Evolutionary conservation across 306 rosid genomes (phyloP).

Genomic region (Senna tora): DNA sequence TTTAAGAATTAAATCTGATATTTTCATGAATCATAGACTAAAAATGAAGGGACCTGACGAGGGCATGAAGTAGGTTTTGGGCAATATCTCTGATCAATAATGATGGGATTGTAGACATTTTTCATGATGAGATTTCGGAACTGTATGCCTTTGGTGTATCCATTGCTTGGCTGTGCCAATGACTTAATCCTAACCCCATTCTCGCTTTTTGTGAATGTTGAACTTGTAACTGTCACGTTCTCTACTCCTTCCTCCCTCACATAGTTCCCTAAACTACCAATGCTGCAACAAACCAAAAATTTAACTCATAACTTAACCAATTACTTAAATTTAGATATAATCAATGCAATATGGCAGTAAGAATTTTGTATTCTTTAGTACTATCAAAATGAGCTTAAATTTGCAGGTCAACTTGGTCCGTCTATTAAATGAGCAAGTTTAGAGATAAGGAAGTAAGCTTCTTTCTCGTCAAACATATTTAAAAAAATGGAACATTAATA

Average conservation of each 20-base stretch:
- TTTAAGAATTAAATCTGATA: too few relatives aligned
- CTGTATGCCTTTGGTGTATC: constrained; percentile 34
- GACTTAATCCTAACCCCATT: constrained; percentile 52
- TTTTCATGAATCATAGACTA: too few relatives aligned
- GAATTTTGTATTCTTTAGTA: too few relatives aligned
- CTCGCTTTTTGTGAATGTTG: constrained; percentile 32
- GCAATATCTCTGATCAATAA: constrained; percentile 51
- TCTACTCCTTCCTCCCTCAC: constrained; percentile 40
- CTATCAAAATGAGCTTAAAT: too few relatives aligned
- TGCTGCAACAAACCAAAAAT: constrained; percentile 12
- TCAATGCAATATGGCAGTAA: too few relatives aligned
- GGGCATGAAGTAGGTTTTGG: constrained; percentile 22
- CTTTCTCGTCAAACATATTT: too few relatives aligned
- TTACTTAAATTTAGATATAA: too few relatives aligned
- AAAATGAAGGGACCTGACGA: constrained; percentile 26
- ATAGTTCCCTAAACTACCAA: constrained; percentile 44
- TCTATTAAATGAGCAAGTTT: too few relatives aligned
- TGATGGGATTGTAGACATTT: constrained; percentile 46
- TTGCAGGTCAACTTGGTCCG: too few relatives aligned
- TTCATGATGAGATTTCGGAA: constrained; percentile 46
- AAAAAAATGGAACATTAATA: too few relatives aligned
- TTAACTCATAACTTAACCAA: not conserved
- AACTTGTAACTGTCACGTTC: constrained; percentile 42
- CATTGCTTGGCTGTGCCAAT: constrained; percentile 45
- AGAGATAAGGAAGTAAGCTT: too few relatives aligned